A percentile compares a stretch with the other conserved stretches of the same genome.
Conservation (phyloP, 192 early-diverging fungal genomes). For the Linnemannia schmuckeri region DNA sequence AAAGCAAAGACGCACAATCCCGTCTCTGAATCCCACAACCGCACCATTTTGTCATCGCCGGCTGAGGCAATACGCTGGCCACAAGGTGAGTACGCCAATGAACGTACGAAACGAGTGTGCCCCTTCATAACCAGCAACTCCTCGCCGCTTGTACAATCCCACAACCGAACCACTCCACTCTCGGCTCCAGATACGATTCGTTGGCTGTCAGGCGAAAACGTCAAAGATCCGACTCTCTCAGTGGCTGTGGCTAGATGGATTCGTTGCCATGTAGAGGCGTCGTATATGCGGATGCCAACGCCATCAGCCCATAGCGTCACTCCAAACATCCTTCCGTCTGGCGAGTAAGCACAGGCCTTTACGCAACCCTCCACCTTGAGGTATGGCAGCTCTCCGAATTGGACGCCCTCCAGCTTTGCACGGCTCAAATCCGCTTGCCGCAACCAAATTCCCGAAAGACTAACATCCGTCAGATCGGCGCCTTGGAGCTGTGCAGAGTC, state of each 20-base stretch:
- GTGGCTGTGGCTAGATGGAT: too few species aligned
- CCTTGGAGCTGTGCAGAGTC: slow-evolving; percentile 9
- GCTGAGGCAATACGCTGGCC: background rate
- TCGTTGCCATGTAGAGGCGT: background rate
- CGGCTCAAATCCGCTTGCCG: background rate
- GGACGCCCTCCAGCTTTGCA: background rate
- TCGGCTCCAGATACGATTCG: background rate
- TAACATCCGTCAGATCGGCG: background rate
- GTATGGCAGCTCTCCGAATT: background rate
- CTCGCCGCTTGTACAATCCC: background rate
- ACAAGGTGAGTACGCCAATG: background rate
- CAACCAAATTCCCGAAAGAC: background rate
- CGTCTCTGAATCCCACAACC: background rate
- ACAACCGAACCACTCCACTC: background rate
- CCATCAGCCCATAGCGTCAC: background rate
- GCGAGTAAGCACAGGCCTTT: background rate
- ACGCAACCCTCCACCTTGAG: background rate
- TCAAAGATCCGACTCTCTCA: too few species aligned
- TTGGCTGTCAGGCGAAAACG: background rate
- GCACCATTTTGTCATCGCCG: background rate
- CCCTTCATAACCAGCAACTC: background rate
- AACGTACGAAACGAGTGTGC: background rate
- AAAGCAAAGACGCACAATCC: background rate
- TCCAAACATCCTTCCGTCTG: background rate
- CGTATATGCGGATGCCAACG: background rate